Percentiles rank a stretch among this genome's conserved stretches.
phyloP scores from a whole-genome alignment of 805 yeast species.

The Barnettozyma vustinii region DNA sequence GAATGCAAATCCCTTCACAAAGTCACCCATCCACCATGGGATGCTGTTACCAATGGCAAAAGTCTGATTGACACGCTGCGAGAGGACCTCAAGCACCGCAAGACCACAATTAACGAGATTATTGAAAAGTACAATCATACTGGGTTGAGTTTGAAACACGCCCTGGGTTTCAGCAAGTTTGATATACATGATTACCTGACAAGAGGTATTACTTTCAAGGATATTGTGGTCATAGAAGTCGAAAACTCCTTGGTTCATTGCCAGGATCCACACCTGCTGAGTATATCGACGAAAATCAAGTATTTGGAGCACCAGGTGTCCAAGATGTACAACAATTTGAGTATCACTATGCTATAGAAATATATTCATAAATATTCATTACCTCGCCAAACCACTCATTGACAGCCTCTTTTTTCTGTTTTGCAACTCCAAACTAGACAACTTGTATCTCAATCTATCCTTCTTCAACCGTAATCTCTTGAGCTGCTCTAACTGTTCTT shows the following conservation, averaged over 20 bases:
- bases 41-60: constrained; percentile 35
- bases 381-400: constrained; percentile 11
- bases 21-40: constrained; percentile 60
- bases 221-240: constrained; percentile 54
- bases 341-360: constrained; percentile 20
- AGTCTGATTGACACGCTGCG: constrained; percentile 56
- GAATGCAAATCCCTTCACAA: constrained; percentile 49
- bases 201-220: constrained; percentile 55
- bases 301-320: constrained; percentile 41
- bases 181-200: constrained; percentile 50
- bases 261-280: constrained; percentile 62
- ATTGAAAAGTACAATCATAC: constrained; percentile 32
- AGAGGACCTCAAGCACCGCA: constrained; percentile 45
- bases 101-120: constrained; percentile 33
- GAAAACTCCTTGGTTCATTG: constrained; percentile 56
- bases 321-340: constrained; percentile 22
- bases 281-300: constrained; percentile 58
- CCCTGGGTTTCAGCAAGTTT: constrained; percentile 28
- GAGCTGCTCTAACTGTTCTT: constrained; percentile 33
- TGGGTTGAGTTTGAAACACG: constrained; percentile 29
- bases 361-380: neutral
- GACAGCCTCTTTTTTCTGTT: constrained; percentile 23
- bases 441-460: constrained; percentile 37
- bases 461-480: constrained; percentile 37
- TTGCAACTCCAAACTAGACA: constrained; percentile 27